Evolutionary conservation across 2,329 filamentous ascomycete species (phyloP).

Genomic region (Fusarium mundagurra): DNA sequence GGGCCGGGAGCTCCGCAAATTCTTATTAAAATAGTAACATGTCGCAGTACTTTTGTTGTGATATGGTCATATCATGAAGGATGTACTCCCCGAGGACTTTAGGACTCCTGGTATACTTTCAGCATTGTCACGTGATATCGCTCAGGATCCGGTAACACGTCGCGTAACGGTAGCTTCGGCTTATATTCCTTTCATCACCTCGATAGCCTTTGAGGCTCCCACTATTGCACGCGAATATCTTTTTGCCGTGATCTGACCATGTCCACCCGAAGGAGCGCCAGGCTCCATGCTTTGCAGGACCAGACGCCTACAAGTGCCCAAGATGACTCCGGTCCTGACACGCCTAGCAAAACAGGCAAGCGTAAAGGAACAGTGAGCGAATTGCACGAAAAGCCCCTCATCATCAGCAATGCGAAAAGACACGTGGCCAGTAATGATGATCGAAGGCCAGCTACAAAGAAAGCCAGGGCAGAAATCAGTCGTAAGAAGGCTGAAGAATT

Average conservation of each 20-base stretch:
- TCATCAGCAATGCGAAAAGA: neutral
- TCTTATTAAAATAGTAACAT: neutral
- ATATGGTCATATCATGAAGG: neutral
- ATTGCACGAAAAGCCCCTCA: neutral
- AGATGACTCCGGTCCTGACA: neutral
- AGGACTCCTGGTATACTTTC: neutral
- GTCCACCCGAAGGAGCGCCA: constrained; percentile 22
- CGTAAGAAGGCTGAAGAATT: neutral
- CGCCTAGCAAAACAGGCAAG: neutral
- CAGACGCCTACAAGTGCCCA: neutral
- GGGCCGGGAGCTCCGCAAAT: neutral
- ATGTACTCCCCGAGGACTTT: neutral
- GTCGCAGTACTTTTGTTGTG: neutral
- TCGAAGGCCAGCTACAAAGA: neutral
- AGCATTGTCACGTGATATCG: neutral
- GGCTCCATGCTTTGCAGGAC: neutral
- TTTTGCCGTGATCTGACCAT: neutral
- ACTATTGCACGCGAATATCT: neutral
- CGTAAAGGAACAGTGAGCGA: constrained; percentile 6
- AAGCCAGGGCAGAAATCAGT: neutral
- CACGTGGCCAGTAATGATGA: neutral
- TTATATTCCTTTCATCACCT: too few species aligned
- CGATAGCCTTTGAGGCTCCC: neutral
- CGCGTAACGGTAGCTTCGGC: neutral
- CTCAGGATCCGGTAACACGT: neutral